phyloP scores from a whole-genome alignment of 164 flowering plant genomes.

The Hamamelis virginiana region DNA sequence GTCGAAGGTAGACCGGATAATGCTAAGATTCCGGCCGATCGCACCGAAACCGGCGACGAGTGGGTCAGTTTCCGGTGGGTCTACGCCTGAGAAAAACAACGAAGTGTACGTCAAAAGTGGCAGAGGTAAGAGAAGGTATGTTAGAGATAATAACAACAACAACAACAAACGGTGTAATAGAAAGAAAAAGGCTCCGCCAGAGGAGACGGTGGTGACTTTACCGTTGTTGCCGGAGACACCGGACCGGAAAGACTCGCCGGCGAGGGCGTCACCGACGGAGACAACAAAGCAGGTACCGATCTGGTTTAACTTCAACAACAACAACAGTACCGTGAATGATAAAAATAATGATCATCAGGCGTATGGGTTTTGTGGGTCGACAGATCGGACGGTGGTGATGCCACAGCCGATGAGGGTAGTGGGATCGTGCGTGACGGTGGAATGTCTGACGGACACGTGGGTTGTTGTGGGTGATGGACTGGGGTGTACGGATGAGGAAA shows the following conservation, averaged over 20 bases:
- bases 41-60: slow-evolving; percentile 70
- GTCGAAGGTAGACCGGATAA: slow-evolving; percentile 55
- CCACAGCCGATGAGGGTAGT: slow-evolving; percentile 30
- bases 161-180: slow-evolving; percentile 13
- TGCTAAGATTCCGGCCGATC: slow-evolving; percentile 80
- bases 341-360: not conserved
- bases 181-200: slow-evolving; percentile 25
- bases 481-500: slow-evolving; percentile 58
- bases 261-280: not conserved
- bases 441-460: slow-evolving; percentile 61
- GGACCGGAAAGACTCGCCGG: slow-evolving; percentile 27
- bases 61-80: slow-evolving; percentile 29
- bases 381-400: slow-evolving; percentile 21
- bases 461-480: slow-evolving; percentile 25
- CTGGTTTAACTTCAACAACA: slow-evolving; percentile 37
- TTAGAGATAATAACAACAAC: slow-evolving; percentile 6
- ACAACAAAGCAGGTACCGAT: slow-evolving; percentile 8
- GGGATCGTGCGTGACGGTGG: slow-evolving; percentile 71
- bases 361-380: not conserved
- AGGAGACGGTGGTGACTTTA: slow-evolving; percentile 44
- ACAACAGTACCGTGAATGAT: not conserved
- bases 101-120: slow-evolving; percentile 15
- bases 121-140: slow-evolving; percentile 43
- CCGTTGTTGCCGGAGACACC: slow-evolving; percentile 69
- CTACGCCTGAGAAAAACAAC: slow-evolving; percentile 22